A percentile compares a stretch with the other conserved stretches of the same genome.
Evolutionary conservation across 176 grass and related monocot genomes (phyloP).

Genomic region (maize (Zea mays)): DNA sequence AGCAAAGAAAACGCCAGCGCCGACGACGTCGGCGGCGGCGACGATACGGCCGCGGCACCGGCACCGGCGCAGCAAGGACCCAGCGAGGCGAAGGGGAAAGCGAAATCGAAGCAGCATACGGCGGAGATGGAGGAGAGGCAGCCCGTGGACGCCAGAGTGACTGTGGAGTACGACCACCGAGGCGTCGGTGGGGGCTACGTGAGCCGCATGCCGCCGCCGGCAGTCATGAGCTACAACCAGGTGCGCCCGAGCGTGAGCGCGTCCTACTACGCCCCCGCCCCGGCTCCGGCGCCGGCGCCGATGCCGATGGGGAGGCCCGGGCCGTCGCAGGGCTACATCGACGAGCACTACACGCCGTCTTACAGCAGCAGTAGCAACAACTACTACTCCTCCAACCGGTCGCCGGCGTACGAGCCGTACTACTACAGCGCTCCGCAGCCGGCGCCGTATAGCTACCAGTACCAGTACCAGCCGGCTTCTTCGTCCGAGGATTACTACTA

Average conservation of each 20-base stretch:
- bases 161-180: constrained; percentile 24
- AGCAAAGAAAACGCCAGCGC: constrained; percentile 5
- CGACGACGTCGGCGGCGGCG: background rate
- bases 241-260: constrained; percentile 52
- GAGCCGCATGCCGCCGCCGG: constrained; percentile 23
- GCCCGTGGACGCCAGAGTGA: constrained; percentile 48
- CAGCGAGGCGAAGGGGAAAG: constrained; percentile 15
- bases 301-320: constrained; percentile 11
- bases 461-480: background rate
- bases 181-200: background rate
- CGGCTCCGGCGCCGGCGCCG: background rate
- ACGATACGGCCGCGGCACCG: background rate
- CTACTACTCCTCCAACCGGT: constrained; percentile 5
- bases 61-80: background rate
- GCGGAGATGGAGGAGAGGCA: constrained; percentile 17
- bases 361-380: constrained; percentile 20
- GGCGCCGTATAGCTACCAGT: constrained; percentile 36
- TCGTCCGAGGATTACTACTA: constrained; percentile 43
- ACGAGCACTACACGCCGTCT: constrained; percentile 45
- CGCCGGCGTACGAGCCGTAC: constrained; percentile 43
- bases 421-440: constrained; percentile 36
- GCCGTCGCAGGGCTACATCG: constrained; percentile 48
- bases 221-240: constrained; percentile 57
- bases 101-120: background rate
- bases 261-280: constrained; percentile 53